A percentile compares a stretch with the other conserved stretches of the same genome.
phyloP scores from a whole-genome alignment of 2,329 filamentous ascomycete genomes.

The Sporothrix variecibatus region DNA sequence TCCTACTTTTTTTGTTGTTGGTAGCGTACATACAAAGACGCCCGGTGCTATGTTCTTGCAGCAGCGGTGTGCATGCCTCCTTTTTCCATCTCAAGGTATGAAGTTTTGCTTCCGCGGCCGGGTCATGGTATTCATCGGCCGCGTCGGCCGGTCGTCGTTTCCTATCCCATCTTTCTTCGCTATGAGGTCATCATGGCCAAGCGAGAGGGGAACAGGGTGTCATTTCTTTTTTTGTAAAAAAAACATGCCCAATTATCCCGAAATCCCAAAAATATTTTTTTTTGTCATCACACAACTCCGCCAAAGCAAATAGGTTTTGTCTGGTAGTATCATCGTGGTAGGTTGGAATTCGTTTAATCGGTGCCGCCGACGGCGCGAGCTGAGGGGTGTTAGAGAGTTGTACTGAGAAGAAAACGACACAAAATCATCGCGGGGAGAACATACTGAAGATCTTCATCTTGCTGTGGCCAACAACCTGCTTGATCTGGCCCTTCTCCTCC shows the following conservation, averaged over 20 bases:
- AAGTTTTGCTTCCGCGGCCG: constrained; percentile 4
- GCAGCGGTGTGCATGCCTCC: constrained; percentile 20
- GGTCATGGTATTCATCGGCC: not conserved
- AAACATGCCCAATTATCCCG: constrained; percentile 18
- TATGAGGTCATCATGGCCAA: constrained; percentile 1
- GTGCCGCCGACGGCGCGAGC: constrained; percentile 63
- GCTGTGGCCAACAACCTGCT: constrained; percentile 94
- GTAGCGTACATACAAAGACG: constrained; percentile 24
- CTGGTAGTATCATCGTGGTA: constrained; percentile 27
- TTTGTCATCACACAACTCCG: constrained; percentile 29
- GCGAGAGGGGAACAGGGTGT: not conserved
- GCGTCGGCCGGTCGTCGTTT: constrained; percentile 3
- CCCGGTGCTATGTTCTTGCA: not conserved
- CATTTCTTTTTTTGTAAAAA: constrained; percentile 10
- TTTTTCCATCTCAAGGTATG: constrained; percentile 11
- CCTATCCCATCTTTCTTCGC: not conserved
- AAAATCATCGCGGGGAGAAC: constrained; percentile 34
- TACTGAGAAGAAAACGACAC: not conserved
- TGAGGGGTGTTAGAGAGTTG: constrained; percentile 35
- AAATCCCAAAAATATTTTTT: constrained; percentile 22
- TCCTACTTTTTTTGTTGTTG: constrained; percentile 9
- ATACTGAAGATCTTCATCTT: constrained; percentile 97
- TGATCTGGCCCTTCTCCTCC: constrained; percentile 98
- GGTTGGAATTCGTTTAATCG: constrained; percentile 40
- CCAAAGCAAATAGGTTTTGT: constrained; percentile 27